Evolutionary conservation across 148 eudicot species (phyloP).

Genomic region (Cornus controversa): DNA sequence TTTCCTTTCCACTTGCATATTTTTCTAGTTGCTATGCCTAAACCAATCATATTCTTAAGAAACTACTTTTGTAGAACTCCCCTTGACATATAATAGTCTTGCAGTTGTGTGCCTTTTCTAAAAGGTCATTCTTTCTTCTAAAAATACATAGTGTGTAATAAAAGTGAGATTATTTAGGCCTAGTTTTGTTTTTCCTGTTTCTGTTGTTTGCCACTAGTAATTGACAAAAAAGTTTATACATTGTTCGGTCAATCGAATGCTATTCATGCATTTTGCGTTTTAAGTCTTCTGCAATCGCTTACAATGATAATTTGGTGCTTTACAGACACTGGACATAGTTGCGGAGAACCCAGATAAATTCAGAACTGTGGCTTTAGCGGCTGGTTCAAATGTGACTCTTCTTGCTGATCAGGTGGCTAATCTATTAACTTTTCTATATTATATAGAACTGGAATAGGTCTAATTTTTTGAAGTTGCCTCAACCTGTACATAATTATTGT

Average conservation of each 20-base stretch:
- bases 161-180: too few relatives aligned
- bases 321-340: constrained; percentile 91
- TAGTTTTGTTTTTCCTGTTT: too few relatives aligned
- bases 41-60: too few relatives aligned
- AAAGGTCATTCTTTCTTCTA: too few relatives aligned
- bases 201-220: too few relatives aligned
- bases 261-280: not conserved
- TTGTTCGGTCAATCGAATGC: not conserved
- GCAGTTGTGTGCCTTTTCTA: too few relatives aligned
- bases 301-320: constrained; percentile 21
- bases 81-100: too few relatives aligned
- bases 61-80: too few relatives aligned
- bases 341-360: constrained; percentile 91
- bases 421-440: constrained; percentile 3
- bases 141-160: too few relatives aligned
- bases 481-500: not conserved
- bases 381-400: constrained; percentile 98
- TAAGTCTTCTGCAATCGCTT: constrained; percentile 9
- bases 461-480: not conserved
- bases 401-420: constrained; percentile 93
- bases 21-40: too few relatives aligned
- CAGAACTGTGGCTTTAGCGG: constrained; percentile 91
- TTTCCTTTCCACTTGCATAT: too few relatives aligned
- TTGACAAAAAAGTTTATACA: too few relatives aligned
- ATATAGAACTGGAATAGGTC: not conserved